Evolutionary conservation across 331 rosid genomes (phyloP).

Genomic region (Acacia concinna): DNA sequence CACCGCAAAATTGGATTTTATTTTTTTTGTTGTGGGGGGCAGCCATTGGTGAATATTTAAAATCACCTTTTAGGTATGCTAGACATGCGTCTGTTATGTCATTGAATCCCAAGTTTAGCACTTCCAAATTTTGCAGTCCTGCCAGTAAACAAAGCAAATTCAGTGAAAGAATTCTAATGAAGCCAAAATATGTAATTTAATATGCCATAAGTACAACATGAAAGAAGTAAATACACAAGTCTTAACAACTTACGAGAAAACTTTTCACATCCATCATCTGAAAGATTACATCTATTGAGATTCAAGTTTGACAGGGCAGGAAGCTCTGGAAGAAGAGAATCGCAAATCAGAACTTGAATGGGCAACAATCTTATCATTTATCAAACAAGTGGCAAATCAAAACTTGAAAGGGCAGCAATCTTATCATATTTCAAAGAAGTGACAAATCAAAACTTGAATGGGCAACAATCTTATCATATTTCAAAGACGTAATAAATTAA

Average conservation of each 20-base stretch:
- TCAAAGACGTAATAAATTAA: constrained; percentile 10
- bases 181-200: neutral
- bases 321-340: constrained; percentile 40
- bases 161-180: neutral
- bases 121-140: constrained; percentile 75
- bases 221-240: neutral
- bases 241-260: constrained; percentile 51
- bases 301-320: constrained; percentile 55
- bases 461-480: constrained; percentile 16
- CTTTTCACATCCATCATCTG: constrained; percentile 54
- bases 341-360: neutral
- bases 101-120: constrained; percentile 77
- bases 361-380: constrained; percentile 15
- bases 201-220: neutral
- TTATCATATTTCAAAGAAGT: constrained; percentile 17
- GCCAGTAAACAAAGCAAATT: constrained; percentile 17
- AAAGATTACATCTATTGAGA: constrained; percentile 57
- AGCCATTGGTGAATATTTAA: neutral
- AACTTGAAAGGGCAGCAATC: too few species aligned
- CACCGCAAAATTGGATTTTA: neutral
- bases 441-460: neutral
- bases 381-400: constrained; percentile 7
- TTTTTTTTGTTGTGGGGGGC: too few species aligned
- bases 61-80: constrained; percentile 76
- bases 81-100: constrained; percentile 70